Base-by-base conservation (phyloP, 2,329 filamentous ascomycete genomes). In the Bisporella sp. region DNA sequence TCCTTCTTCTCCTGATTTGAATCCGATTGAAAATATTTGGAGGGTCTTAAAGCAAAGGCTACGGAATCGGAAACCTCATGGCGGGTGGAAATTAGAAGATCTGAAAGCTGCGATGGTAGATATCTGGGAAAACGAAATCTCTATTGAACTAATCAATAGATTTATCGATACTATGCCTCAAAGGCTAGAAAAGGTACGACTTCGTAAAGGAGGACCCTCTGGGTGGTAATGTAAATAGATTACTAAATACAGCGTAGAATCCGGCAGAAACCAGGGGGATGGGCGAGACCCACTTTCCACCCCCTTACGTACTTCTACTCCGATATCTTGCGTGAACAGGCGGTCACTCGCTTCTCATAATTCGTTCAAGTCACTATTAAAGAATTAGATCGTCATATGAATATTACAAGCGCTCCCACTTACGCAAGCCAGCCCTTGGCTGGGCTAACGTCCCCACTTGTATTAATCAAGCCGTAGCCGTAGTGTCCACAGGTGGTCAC, bases 101-200 rank as follows among this genome's bases (percentile, higher is more conserved):
- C 42, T 56, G 12, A 31, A 56, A 21, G 47, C 47, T 30, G 45
- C 42, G 21, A 12, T 54, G 13, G 13, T 52, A 33, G 50, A 56
- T 54, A 49, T 56, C 45, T 56, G 46, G 51, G 49, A 54, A 29
- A 54, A 56, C 30, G 51, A 56, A 31, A 54, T 56, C 13, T 44
- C 44, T n/a, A 40, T 50, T 13, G 49, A 52, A n/a, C n/a, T 45
- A 12, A 46, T 50, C 41, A 56, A 54, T 54, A 50, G 50, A 31
- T 48, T 41, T 41, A 52, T 56, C 29, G 47, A 56, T 46, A 47
- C 46, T 4, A 21, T 54, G 2, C 51, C 48, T 31, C 46, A 54
- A 41, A 49, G 47, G 28, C 28, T 54, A 11, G 45, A 42, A 41
- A 56, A 50, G 45, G 49, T 53, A 30, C 48, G 48, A 33, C 31